Base-by-base conservation (phyloP, 2,329 filamentous ascomycete species). In the Blastomyces emzantsi region DNA sequence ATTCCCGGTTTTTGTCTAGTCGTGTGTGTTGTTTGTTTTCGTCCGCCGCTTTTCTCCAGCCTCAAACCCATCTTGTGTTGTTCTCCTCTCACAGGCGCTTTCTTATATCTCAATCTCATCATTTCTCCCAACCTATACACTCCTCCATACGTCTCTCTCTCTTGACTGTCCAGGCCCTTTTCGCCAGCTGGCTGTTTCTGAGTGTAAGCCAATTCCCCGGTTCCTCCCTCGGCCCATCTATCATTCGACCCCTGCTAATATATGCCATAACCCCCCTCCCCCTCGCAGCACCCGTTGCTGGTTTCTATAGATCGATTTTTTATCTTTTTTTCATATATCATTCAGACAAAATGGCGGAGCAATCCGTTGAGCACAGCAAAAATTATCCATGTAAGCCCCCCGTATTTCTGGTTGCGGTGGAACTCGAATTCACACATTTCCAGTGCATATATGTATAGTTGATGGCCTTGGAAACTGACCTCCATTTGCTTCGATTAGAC, bases 311-410 rank as follows among this genome's bases (percentile, higher is more conserved):
- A 49, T 30, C 57, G 15, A 19, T 33, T 33, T 30, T 39, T 55
- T 1, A 3, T 36, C 19, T 19, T 17, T 55, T 22, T 19, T 45
- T 47, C 22, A 28, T 19, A 60, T 33, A 45, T 28, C 25, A 25
- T 13, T n/a, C 3, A 11, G 30, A 49, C 41, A 47, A 45, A 60
- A 60, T 60, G 57, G 41, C 57, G 4, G 57, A 60, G n/a, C n/a
- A n/a, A n/a, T n/a, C n/a, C n/a, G n/a, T n/a, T n/a, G n/a, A n/a
- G n/a, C n/a, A n/a, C n/a, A n/a, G n/a, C n/a, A n/a, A n/a, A n/a
- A n/a, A n/a, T n/a, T n/a, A n/a, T n/a, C n/a, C n/a, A n/a, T n/a
- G n/a, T 60, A 60, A 33, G 57, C 49, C 25, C 15, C 33, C 19
- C 13, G 13, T 30, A 8, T 60, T 11, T 22, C 17, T 22, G 54